Evolutionary conservation across 164 flowering plant genomes (phyloP).

Genomic region (Liriodendron chinense): DNA sequence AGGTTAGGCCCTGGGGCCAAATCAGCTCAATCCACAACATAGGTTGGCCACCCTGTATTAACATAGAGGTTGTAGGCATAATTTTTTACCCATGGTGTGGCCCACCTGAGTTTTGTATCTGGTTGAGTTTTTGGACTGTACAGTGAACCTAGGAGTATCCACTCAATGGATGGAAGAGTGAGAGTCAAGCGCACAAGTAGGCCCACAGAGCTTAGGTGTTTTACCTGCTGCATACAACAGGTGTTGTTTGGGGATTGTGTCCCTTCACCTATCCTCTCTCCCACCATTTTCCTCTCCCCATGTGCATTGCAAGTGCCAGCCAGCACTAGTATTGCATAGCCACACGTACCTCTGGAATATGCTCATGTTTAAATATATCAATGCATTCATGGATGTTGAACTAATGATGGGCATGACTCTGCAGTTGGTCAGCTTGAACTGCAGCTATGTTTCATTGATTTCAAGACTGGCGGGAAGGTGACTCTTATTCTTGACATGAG

Average conservation of each 20-base stretch:
- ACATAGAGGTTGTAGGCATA: too few relatives aligned
- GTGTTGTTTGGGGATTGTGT: background rate
- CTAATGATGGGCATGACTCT: slow-evolving; percentile 8
- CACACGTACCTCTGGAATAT: background rate
- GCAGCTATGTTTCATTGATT: slow-evolving; percentile 53
- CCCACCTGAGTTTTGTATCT: too few relatives aligned
- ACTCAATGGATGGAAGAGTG: background rate
- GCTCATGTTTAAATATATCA: background rate
- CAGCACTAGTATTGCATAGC: background rate
- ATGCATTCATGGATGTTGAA: background rate
- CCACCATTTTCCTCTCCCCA: background rate
- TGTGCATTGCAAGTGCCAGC: background rate
- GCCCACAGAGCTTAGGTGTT: background rate
- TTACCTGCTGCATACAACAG: background rate
- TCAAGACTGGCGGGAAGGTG: slow-evolving; percentile 42
- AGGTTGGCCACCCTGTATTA: too few relatives aligned
- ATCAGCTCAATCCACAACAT: too few relatives aligned
- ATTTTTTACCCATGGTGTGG: too few relatives aligned
- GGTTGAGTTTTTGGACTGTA: too few relatives aligned
- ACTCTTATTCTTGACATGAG: slow-evolving; percentile 56
- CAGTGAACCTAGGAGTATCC: too few relatives aligned
- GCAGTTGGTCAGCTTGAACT: slow-evolving; percentile 66
- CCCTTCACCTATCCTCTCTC: background rate
- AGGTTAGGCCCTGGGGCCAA: too few relatives aligned
- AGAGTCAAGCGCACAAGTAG: background rate